Conservation (phyloP, 345 rosid genomes). For the Hypericum perforatum region DNA sequence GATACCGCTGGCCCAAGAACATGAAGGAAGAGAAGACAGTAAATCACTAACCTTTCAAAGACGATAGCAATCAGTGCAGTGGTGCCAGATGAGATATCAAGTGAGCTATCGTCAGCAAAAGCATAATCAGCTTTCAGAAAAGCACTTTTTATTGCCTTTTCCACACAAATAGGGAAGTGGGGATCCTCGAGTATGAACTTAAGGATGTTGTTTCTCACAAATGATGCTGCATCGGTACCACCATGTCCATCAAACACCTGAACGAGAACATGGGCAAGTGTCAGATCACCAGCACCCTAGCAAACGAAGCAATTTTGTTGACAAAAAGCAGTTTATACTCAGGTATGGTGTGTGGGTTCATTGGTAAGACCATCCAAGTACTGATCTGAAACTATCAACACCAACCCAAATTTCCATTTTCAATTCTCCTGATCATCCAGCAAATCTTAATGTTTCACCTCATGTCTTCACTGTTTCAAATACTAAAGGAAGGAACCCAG, state of each 20-base stretch:
- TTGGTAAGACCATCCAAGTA: too few relatives aligned
- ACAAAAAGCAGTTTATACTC: too few relatives aligned
- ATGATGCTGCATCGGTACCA: conserved; percentile 85
- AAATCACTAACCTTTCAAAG: conserved; percentile 52
- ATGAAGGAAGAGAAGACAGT: neutral
- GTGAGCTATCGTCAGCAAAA: conserved; percentile 73
- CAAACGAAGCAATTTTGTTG: neutral
- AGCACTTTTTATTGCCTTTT: conserved; percentile 72
- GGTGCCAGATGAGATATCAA: conserved; percentile 94
- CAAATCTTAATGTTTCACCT: too few relatives aligned
- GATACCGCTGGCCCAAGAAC: neutral
- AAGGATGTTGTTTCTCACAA: conserved; percentile 62
- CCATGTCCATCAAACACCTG: conserved; percentile 99
- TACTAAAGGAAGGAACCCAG: too few relatives aligned
- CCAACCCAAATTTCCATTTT: too few relatives aligned
- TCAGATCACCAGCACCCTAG: conserved; percentile 9
- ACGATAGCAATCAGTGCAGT: conserved; percentile 78
- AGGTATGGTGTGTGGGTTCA: too few relatives aligned
- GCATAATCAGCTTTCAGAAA: conserved; percentile 82
- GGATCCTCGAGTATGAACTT: conserved; percentile 72
- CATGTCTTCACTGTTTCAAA: too few relatives aligned
- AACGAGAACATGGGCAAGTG: conserved; percentile 12
- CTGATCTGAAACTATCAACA: too few relatives aligned
- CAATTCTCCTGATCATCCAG: too few relatives aligned
- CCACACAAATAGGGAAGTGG: conserved; percentile 61